Evolutionary conservation across 2,329 filamentous ascomycete species (phyloP).

Genomic region (Nigrospora osmanthi): DNA sequence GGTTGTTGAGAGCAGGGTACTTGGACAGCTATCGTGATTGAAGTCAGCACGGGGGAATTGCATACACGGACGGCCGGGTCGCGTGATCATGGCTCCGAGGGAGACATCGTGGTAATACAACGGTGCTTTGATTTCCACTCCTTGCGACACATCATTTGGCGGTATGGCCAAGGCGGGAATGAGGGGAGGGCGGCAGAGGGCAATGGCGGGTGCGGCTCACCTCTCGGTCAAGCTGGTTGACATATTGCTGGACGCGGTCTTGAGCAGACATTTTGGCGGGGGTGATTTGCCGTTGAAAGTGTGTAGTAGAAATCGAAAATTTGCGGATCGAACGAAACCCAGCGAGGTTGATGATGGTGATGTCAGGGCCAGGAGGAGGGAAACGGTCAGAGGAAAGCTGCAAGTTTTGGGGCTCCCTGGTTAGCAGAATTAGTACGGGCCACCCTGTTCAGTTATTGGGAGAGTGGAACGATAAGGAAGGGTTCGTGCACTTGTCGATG

Average conservation of each 20-base stretch:
- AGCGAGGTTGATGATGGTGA: neutral
- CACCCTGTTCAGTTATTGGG: neutral
- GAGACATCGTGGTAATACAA: too few species aligned
- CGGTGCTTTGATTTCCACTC: too few species aligned
- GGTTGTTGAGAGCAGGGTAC: conserved; percentile 75
- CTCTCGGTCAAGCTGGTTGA: conserved; percentile 77
- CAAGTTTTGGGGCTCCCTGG: conserved; percentile 3
- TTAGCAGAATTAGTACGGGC: neutral
- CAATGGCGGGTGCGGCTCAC: conserved; percentile 42
- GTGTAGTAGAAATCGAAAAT: neutral
- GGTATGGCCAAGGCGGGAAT: too few species aligned
- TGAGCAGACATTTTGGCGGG: conserved; percentile 59
- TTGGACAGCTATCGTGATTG: conserved; percentile 61
- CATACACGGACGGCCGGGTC: conserved; percentile 2
- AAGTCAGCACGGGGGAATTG: conserved; percentile 11
- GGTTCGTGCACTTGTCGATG: neutral
- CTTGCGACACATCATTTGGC: too few species aligned
- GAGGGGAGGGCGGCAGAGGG: neutral
- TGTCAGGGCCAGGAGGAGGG: conserved; percentile 1
- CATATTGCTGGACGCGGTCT: conserved; percentile 68
- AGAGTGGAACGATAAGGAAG: neutral
- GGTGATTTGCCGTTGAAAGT: conserved; percentile 2
- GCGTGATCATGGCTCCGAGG: neutral
- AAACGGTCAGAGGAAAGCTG: neutral
- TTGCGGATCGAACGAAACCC: neutral